Conservation (phyloP, 805 yeast species). For the Kodamaea fukazawae region DNA sequence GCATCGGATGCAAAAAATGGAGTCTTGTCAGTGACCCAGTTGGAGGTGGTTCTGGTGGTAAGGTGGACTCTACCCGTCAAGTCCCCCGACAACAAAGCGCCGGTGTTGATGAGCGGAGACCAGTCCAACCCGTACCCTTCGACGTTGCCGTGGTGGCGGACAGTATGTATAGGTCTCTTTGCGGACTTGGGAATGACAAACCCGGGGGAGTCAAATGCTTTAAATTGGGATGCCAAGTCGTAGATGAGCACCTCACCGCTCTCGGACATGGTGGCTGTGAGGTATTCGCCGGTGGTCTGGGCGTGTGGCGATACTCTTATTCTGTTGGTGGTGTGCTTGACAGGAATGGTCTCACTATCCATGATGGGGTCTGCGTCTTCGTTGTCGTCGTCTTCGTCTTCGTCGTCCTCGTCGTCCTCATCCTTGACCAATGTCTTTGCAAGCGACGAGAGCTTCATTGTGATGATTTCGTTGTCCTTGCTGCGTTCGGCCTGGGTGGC, state of each 20-base stretch:
- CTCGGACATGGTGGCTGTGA: conserved; percentile 86
- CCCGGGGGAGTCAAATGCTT: conserved; percentile 88
- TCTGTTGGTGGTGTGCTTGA: conserved; percentile 84
- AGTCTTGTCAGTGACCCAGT: conserved; percentile 83
- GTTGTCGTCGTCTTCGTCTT: conserved; percentile 71
- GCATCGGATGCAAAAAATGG: conserved; percentile 69
- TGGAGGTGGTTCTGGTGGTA: conserved; percentile 71
- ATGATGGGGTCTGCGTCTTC: conserved; percentile 76
- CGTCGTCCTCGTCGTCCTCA: conserved; percentile 73
- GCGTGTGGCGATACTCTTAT: conserved; percentile 81
- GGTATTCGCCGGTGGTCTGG: conserved; percentile 67
- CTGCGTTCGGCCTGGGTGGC: conserved; percentile 90
- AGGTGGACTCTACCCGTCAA: conserved; percentile 76
- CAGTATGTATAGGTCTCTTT: conserved; percentile 79
- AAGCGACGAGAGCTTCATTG: conserved; percentile 78
- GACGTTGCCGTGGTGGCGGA: conserved; percentile 84
- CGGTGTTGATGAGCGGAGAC: conserved; percentile 82
- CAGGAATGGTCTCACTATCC: conserved; percentile 77
- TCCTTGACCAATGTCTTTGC: conserved; percentile 85
- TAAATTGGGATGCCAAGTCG: conserved; percentile 75
- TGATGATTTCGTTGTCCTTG: conserved; percentile 84
- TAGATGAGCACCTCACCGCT: conserved; percentile 84
- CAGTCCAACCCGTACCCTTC: conserved; percentile 98
- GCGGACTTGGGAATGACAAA: conserved; percentile 70
- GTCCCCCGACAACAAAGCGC: conserved; percentile 86